phyloP scores from a whole-genome alignment of 441 rosid genomes.

The Biscutella auriculata region DNA sequence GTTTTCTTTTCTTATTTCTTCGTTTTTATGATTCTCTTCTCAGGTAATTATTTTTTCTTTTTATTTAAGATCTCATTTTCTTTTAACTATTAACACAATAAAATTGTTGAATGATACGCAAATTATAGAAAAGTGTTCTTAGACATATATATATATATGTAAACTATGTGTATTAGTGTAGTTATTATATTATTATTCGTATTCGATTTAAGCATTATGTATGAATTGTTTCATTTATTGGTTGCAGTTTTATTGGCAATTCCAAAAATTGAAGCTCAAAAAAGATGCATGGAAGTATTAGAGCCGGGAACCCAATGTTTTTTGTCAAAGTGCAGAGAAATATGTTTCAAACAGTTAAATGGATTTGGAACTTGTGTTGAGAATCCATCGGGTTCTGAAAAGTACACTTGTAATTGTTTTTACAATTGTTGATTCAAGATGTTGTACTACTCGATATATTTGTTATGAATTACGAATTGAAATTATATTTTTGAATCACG shows the following conservation, averaged over 20 bases:
- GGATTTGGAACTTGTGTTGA: conserved; percentile 12
- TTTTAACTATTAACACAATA: too few species aligned
- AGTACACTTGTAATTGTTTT: neutral
- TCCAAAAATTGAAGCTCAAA: neutral
- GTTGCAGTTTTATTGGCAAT: neutral
- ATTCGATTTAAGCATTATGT: too few species aligned
- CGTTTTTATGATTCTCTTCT: conserved; percentile 8
- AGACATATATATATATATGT: too few species aligned
- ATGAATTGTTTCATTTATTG: too few species aligned
- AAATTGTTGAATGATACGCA: too few species aligned
- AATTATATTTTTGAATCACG: too few species aligned
- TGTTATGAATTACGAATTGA: too few species aligned
- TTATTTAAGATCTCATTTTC: too few species aligned
- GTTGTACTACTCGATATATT: too few species aligned
- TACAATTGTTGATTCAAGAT: conserved; percentile 11
- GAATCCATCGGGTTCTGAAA: neutral
- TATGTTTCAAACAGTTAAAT: neutral
- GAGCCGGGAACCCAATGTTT: neutral
- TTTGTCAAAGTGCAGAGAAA: neutral
- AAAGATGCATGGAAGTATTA: conserved; percentile 3
- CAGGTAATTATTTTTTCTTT: neutral
- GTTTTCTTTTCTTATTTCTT: neutral
- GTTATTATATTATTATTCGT: too few species aligned
- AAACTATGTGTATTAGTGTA: too few species aligned
- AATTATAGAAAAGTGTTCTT: too few species aligned